Evolutionary conservation across 225 moss, liverwort and hornwort species (phyloP), one percentile per base, ranked within the genome.

Genomic region (Pseudisothecium myosuroides): DNA sequence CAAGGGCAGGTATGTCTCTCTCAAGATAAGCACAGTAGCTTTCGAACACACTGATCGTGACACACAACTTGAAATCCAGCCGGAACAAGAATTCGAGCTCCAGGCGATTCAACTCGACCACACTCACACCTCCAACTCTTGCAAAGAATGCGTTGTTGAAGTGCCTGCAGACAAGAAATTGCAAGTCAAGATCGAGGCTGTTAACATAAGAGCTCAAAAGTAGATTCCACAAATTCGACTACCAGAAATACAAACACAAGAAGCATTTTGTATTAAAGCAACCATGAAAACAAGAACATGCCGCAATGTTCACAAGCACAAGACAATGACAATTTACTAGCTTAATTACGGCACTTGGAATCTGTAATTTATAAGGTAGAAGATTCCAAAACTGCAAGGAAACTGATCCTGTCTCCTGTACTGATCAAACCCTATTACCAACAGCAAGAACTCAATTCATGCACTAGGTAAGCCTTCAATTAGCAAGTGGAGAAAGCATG

Each of bases 141-240:
- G 98, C 98, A 79, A 97, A 98, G 83, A 96, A 98, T 22, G 98
- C 94, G 86, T 97, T 98, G 90, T 98, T 98, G 91, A 98, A 98
- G 91, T 98, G 98, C 88, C 98, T 98, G 97, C 89, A 91, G 56
- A 87, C 28, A 86, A 76, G 52, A 63, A 24, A 87, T 87, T 54
- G 17, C 34, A 59, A 32, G 34, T 85, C 58, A 77, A 77, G 85
- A 77, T 29, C 59, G 45, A 81, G 76, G 43, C 58, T 83, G 52
- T 63, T 47, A 81, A 81, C 23, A 67, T n/a, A 88, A 84, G 75
- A 54, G 66, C 66, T 59, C 41, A 39, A 59, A 85, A 20, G n/a
- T 58, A 65, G 39, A 76, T 66, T 83, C 58, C 5, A 67, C 80
- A 21, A 63, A 78, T 20, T 84, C 47, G 49, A 88, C 56, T 79